These are phyloP conservation scores for Penicillium polonicum DNA, from an alignment of 2,329 filamentous ascomycete species.

Conservation along the genomic window DNA sequence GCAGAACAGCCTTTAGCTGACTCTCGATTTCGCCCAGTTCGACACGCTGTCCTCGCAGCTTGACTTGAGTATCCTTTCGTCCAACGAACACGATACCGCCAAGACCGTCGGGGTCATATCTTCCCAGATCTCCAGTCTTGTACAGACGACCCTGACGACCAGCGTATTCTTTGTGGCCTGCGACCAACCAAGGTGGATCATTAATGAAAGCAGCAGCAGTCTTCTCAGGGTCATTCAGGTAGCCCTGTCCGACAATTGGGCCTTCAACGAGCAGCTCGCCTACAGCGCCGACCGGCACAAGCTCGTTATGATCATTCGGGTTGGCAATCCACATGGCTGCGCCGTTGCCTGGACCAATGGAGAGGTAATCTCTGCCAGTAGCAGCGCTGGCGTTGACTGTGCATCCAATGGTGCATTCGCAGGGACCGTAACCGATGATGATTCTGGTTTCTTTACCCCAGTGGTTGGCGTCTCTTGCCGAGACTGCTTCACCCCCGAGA, in stretches of 20 bases:
- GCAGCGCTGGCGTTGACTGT: conserved; percentile 40
- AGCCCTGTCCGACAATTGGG: conserved; percentile 49
- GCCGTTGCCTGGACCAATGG: conserved; percentile 41
- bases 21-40: conserved; percentile 45
- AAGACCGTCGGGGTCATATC: conserved; percentile 40
- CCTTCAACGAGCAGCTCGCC: conserved; percentile 52
- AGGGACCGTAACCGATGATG: conserved; percentile 47
- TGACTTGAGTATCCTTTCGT: conserved; percentile 44
- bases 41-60: conserved; percentile 45
- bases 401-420: conserved; percentile 45
- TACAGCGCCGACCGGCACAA: conserved; percentile 46
- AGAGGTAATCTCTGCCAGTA: conserved; percentile 37
- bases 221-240: conserved; percentile 43
- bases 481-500: conserved; percentile 48
- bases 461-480: conserved; percentile 41
- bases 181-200: conserved; percentile 39
- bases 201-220: conserved; percentile 39
- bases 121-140: conserved; percentile 43
- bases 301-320: conserved; percentile 36
- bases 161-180: conserved; percentile 23
- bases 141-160: conserved; percentile 39
- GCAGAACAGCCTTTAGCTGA: conserved; percentile 32
- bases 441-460: conserved; percentile 46
- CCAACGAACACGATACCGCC: conserved; percentile 40
- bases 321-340: conserved; percentile 43